phyloP scores from a whole-genome alignment of 371 early-diverging fungal species.

The Syncephalastrum sp. region DNA sequence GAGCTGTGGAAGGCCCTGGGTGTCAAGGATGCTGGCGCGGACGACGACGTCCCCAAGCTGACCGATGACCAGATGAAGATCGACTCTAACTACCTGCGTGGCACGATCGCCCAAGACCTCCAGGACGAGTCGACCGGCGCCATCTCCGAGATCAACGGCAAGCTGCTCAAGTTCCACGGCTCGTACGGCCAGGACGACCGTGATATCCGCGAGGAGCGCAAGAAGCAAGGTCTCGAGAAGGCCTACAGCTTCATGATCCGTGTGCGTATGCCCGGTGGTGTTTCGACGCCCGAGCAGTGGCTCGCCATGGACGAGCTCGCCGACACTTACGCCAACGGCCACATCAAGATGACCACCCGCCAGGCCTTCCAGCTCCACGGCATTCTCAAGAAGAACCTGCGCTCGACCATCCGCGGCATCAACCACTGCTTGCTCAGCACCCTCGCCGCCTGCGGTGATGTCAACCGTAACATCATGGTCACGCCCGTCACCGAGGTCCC shows the following conservation, averaged over 20 bases:
- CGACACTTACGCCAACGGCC: slow-evolving; percentile 79
- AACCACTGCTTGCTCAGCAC: slow-evolving; percentile 83
- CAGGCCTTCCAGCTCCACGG: slow-evolving; percentile 97
- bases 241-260: slow-evolving; percentile 96
- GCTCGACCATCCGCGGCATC: slow-evolving; percentile 84
- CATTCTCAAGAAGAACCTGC: slow-evolving; percentile 86
- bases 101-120: slow-evolving; percentile 85
- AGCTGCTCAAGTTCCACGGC: slow-evolving; percentile 94
- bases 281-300: slow-evolving; percentile 86
- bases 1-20: slow-evolving; percentile 84
- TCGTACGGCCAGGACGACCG: slow-evolving; percentile 96
- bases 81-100: slow-evolving; percentile 86
- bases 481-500: slow-evolving; percentile 81
- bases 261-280: slow-evolving; percentile 91
- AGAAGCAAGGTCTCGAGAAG: slow-evolving; percentile 83
- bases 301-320: slow-evolving; percentile 88
- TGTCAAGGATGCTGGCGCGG: slow-evolving; percentile 60
- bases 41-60: slow-evolving; percentile 68
- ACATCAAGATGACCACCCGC: slow-evolving; percentile 91
- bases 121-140: slow-evolving; percentile 83
- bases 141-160: slow-evolving; percentile 84
- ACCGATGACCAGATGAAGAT: slow-evolving; percentile 91
- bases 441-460: slow-evolving; percentile 95
- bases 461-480: slow-evolving; percentile 94
- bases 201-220: slow-evolving; percentile 84